Evolutionary conservation across 495 filamentous ascomycete genomes (phyloP).

Genomic region (Daldinia loculata): DNA sequence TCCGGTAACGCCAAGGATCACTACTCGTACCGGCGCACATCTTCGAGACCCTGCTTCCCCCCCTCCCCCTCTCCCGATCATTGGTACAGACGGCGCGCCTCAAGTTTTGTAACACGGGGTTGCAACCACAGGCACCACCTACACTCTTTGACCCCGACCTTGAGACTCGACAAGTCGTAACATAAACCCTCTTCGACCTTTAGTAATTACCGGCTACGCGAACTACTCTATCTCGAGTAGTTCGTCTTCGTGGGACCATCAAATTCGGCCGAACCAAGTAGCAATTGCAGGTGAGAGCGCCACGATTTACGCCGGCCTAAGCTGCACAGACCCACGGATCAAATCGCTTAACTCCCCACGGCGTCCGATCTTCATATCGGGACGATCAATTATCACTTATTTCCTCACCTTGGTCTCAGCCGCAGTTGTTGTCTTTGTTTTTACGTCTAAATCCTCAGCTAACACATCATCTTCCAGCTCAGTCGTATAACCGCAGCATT

Average conservation of each 20-base stretch:
- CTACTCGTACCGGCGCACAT: slow-evolving; percentile 27
- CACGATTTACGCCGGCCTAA: slow-evolving; percentile 1
- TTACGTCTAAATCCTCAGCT: slow-evolving; percentile 15
- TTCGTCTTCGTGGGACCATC: slow-evolving; percentile 7
- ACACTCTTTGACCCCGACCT: slow-evolving; percentile 38
- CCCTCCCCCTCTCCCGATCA: slow-evolving; percentile 5
- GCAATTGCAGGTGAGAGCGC: slow-evolving; percentile 14
- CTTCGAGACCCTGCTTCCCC: slow-evolving; percentile 24
- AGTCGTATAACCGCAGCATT: slow-evolving; percentile 11
- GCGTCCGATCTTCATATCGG: slow-evolving; percentile 20
- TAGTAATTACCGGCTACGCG: slow-evolving; percentile 4
- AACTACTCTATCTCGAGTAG: slow-evolving; percentile 10
- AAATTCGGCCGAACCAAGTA: slow-evolving; percentile 11
- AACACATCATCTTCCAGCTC: slow-evolving; percentile 27
- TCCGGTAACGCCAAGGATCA: slow-evolving; percentile 9
- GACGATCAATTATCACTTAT: slow-evolving; percentile 17
- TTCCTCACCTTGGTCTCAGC: background rate
- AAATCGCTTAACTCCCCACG: slow-evolving; percentile 14
- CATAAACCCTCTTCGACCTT: slow-evolving; percentile 9
- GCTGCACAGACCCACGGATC: slow-evolving; percentile 27
- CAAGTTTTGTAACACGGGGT: slow-evolving; percentile 34
- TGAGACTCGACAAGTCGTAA: slow-evolving; percentile 5
- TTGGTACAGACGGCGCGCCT: slow-evolving; percentile 25
- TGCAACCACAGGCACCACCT: slow-evolving; percentile 22
- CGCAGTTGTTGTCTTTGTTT: slow-evolving; percentile 24